These are phyloP conservation scores for Trichoderma virens DNA, from an alignment of 495 filamentous ascomycete species.

Conservation along the genomic window DNA sequence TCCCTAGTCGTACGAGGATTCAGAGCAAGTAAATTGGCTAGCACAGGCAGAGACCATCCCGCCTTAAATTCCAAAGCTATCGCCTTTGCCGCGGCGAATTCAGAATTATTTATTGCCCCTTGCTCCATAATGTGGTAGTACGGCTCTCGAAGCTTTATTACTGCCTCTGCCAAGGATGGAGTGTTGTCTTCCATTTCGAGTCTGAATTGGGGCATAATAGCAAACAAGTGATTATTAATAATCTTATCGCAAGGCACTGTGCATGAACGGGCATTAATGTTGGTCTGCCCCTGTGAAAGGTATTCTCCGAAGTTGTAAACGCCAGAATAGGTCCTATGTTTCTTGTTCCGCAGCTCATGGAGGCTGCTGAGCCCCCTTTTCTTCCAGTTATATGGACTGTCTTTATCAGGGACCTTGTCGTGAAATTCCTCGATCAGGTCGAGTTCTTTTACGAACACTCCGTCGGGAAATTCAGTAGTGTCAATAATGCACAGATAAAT, in stretches of 20 bases:
- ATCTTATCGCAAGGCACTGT: constrained; percentile 3
- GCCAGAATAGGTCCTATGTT: neutral
- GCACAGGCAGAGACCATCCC: neutral
- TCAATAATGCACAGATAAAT: neutral
- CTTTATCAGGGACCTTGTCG: neutral
- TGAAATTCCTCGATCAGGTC: neutral
- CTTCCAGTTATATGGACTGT: no score
- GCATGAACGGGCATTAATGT: neutral
- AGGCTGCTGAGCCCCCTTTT: neutral
- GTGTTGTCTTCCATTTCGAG: neutral
- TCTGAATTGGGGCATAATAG: neutral
- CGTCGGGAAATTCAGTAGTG: neutral
- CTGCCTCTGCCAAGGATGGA: neutral
- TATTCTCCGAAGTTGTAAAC: neutral
- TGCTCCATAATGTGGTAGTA: neutral
- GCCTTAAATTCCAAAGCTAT: neutral
- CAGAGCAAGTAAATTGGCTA: neutral
- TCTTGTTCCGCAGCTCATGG: neutral
- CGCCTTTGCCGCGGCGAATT: neutral
- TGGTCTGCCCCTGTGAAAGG: constrained; percentile 1
- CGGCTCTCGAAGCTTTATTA: neutral
- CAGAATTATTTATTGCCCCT: neutral
- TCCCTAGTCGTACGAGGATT: neutral
- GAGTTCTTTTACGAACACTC: neutral
- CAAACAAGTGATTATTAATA: neutral